A percentile compares a stretch with the other conserved stretches of the same genome.
phyloP scores from a whole-genome alignment of 805 yeast species.

The Brettanomyces naardenensis region DNA sequence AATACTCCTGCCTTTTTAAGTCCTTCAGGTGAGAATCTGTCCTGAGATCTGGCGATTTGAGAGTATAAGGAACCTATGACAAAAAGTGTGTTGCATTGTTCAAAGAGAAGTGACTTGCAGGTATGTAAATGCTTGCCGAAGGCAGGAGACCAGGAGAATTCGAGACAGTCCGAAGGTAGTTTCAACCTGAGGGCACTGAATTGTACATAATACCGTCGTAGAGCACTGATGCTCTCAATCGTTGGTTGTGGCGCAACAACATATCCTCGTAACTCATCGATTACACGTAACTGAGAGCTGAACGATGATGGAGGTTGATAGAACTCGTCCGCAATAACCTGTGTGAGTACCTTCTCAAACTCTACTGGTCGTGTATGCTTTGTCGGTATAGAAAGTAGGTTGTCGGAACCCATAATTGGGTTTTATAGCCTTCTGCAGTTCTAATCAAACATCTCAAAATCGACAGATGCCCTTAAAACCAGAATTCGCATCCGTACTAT shows the following conservation, averaged over 20 bases:
- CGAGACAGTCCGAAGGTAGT: conserved; percentile 55
- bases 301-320: conserved; percentile 27
- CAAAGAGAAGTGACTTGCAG: conserved; percentile 45
- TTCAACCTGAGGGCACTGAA: conserved; percentile 39
- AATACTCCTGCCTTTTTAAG: conserved; percentile 53
- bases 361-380: conserved; percentile 28
- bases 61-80: conserved; percentile 65
- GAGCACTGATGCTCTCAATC: conserved; percentile 7
- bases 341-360: conserved; percentile 24
- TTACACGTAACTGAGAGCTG: conserved; percentile 25
- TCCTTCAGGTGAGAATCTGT: conserved; percentile 41
- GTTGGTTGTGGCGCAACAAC: conserved; percentile 9
- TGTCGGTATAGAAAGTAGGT: conserved; percentile 33
- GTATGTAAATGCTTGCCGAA: conserved; percentile 19
- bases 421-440: background rate
- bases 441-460: no score
- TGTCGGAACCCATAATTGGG: conserved; percentile 14
- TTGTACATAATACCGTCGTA: conserved; percentile 35
- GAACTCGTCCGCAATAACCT: conserved; percentile 33
- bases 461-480: no score
- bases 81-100: conserved; percentile 53
- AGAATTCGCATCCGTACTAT: no score
- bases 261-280: conserved; percentile 35
- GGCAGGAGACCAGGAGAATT: conserved; percentile 69
- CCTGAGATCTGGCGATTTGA: conserved; percentile 40